Base-by-base conservation (phyloP, 495 filamentous ascomycete species). In the Lepidopterella palustris region DNA sequence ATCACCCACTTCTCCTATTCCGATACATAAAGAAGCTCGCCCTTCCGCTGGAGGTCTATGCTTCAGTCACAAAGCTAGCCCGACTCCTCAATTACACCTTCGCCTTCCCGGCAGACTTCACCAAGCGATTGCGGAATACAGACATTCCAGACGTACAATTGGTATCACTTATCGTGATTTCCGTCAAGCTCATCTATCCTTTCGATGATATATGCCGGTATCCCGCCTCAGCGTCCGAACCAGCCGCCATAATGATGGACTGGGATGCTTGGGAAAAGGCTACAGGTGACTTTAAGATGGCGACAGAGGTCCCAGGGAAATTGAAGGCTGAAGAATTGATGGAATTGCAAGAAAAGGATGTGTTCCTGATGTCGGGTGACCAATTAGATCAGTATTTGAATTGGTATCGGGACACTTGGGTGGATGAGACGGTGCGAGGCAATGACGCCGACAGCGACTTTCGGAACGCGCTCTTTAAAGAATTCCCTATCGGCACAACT, bases 351-450 rank as follows among this genome's bases (percentile, higher is more conserved):
- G 84, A 92, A 21, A 72, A 76, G 0, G 87, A 95, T 52, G 77
- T 89, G 1, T 81, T 91, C 59, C 67, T 71, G 2, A 86, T 97
- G 86, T 79, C 74, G 0, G 77, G 78, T 18, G 68, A 76, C 9
- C 82, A 95, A 59, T 69, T 97, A 53, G 86, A 93, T 61, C 80
- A 87, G 51, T 95, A 95, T 59, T 77, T 98, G 78, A 84, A 92
- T 70, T 97, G 89, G 88, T 95, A 89, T 66, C 86, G 92, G 68
- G 79, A 81, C 63, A 89, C 77, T 27, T 95, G 85, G 81, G 67
- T 87, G 48, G 78, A 55, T 49, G 66, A 53, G 50, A 58, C 47
- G 15, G 47, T 24, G 60, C 55, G 15, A 25, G 50, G 42, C 32
- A 26, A 59, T 50, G 62, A 49, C 4, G 52, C 49, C 39, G 65